Evolutionary conservation across 2,329 filamentous ascomycete genomes (phyloP), one percentile per base, ranked within the genome.

Genomic region (Ceratocystis ficicola): DNA sequence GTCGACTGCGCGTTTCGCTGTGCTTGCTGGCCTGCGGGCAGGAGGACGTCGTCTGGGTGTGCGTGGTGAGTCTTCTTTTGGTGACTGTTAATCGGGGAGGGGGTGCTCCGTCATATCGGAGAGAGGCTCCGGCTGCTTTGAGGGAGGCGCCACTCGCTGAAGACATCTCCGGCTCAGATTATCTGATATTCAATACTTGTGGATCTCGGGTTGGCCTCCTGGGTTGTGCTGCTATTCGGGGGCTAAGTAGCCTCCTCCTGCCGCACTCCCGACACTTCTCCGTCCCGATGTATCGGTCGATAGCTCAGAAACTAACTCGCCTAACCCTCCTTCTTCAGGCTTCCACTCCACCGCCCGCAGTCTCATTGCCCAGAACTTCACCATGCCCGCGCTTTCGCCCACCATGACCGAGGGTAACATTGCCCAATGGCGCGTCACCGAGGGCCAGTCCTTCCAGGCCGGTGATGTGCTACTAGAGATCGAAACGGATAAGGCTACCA

Each of bases 351-450:
- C 85, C 52, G 84, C 83, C 65, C 77, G 81, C 70, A 80, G 79
- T 71, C 80, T 86, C 71, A 90, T 87, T 62, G 90, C 90, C 28
- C 87, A 91, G 70, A 94, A 92, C 77, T 91, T 95, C 77, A 88
- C 86, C 65, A 95, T 95, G 91, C 90, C 90, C 30, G 90, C 90
- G 50, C 82, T 95, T 69, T 95, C 90, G 69, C 90, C 90, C 66
- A 95, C 90, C 66, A 95, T 95, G 90, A 95, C 90, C 69, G 90
- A 95, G 77, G 90, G 90, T 68, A 94, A 90, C 76, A 95, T 95
- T 72, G 83, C 88, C 61, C 83, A 77, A 68, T 95, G 90, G 90
- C 88, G 86, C 75, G 82, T 95, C 72, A 93, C 93, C 76, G 90
- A 95, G 78, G 90, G 90, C 73, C 89, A 94, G 71, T 81, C 84